phyloP scores from a whole-genome alignment of 1,284 basidiomycete genomes.

The Mycosarcoma maydis region DNA sequence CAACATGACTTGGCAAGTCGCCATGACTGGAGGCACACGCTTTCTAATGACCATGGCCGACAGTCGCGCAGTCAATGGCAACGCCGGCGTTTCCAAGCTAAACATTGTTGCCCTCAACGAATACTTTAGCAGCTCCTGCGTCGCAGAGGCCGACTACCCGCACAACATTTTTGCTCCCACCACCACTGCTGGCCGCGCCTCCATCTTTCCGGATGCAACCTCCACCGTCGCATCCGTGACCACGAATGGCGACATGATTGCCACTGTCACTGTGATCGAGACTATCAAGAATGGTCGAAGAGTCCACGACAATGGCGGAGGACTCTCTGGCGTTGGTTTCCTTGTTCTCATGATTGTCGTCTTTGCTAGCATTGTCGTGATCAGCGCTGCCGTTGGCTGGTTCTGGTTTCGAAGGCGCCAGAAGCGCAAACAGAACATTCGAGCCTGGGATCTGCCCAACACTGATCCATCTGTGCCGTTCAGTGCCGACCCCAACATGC shows the following conservation, averaged over 20 bases:
- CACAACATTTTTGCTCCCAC: conserved; percentile 29
- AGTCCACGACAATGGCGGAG: conserved; percentile 8
- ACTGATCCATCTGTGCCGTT: conserved; percentile 38
- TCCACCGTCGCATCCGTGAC: conserved; percentile 40
- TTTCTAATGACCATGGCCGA: conserved; percentile 49
- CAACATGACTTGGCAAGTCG: conserved; percentile 32
- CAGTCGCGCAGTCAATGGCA: conserved; percentile 10
- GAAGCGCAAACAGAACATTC: conserved; percentile 34
- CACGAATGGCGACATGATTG: conserved; percentile 35
- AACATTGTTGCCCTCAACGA: conserved; percentile 45
- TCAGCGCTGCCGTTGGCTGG: conserved; percentile 38
- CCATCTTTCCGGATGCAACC: conserved; percentile 46
- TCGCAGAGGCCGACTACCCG: conserved; percentile 3
- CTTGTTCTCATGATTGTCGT: conserved; percentile 33
- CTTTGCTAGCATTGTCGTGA: conserved; percentile 21
- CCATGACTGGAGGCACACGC: conserved; percentile 35
- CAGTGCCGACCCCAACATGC: conserved; percentile 36
- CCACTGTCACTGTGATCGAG: conserved; percentile 42
- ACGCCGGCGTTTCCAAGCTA: conserved; percentile 43
- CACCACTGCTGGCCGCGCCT: conserved; percentile 25
- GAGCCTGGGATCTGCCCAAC: conserved; percentile 42
- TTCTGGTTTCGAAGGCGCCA: conserved; percentile 40
- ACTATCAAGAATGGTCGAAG: conserved; percentile 38
- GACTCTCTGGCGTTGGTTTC: conserved; percentile 15
- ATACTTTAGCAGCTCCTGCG: conserved; percentile 36